Base-by-base conservation (phyloP, 1,284 basidiomycete genomes). In the Coriolopsis trogii region DNA sequence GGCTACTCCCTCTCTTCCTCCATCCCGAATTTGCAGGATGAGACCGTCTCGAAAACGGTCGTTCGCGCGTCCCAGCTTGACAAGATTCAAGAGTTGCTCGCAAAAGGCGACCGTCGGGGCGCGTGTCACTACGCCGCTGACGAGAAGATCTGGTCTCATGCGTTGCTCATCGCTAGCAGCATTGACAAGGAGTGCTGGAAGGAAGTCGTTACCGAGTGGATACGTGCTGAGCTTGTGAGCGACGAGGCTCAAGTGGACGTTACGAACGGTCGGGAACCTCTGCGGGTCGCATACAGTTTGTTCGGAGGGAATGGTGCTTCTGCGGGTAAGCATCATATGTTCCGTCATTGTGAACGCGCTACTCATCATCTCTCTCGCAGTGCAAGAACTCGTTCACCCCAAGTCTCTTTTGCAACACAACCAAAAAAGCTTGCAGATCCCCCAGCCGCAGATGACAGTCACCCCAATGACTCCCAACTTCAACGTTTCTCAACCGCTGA, bases 161-260 rank as follows among this genome's bases (percentile, higher is more conserved):
- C 97, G 1, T 85, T 99, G 81, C 75, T 98, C 41, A 95, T 99
- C 55, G 87, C 97, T 7, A 95, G 92, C 65, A 90, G 91, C 49
- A 82, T 98, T 44, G 96, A 96, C 68, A 92, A 91, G 62, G 93
- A 96, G 28, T 81, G 92, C 5, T 98, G 95, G 93, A 91, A 90
- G 66, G 91, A 95, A 55, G 89, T 89, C 5, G 93, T 96, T 0
- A 82, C 80, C 31, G 90, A 95, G 55, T 99, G 99, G 65, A 73
- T 96, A 31, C 81, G 82, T 33, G 79, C 83, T 20, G 97, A 98
- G 67, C 74, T 99, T 6, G 80, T 81, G 6, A 68, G 68, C 28
- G 69, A 71, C 40, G 12, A 41, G 31, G 40, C 60, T 26, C 37
- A 65, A 29, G 53, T 51, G 13, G 52, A 59, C 25, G 56, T 68